Conservation (phyloP, 257 asterid species). For the Salvia hispanica region DNA sequence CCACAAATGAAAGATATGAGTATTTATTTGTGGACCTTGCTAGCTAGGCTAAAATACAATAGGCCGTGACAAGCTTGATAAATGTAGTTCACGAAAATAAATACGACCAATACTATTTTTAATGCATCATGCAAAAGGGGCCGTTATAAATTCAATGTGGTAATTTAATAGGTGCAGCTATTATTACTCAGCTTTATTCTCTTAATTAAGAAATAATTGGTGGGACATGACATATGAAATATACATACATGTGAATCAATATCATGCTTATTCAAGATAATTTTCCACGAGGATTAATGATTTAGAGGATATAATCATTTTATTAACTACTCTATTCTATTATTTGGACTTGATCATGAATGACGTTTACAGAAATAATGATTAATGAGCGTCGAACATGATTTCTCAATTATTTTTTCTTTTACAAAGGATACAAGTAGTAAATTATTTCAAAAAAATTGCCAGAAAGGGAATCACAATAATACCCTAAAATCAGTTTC, state of each 20-base stretch:
- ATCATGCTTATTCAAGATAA: neutral
- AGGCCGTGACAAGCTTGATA: neutral
- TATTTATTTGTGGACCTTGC: neutral
- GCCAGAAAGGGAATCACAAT: too few relatives aligned
- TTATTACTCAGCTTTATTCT: neutral
- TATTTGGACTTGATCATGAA: slow-evolving; percentile 1
- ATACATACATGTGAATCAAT: too few relatives aligned
- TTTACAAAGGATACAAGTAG: neutral
- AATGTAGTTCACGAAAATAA: slow-evolving; percentile 1
- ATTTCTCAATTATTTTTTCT: too few relatives aligned
- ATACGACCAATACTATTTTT: neutral
- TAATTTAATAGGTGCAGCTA: too few relatives aligned
- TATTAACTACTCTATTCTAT: neutral
- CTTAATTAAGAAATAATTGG: neutral
- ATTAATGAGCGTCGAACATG: neutral
- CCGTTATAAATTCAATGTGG: neutral
- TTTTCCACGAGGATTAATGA: neutral
- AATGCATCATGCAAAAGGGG: neutral
- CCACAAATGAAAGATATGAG: neutral
- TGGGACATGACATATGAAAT: neutral
- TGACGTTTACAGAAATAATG: neutral
- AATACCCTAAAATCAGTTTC: too few relatives aligned
- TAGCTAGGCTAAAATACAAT: too few relatives aligned
- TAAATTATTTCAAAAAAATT: too few relatives aligned
- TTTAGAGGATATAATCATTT: neutral